These are phyloP conservation scores for Leccinum rimulosum DNA, from an alignment of 768 basidiomycete species.

Conservation along the genomic window DNA sequence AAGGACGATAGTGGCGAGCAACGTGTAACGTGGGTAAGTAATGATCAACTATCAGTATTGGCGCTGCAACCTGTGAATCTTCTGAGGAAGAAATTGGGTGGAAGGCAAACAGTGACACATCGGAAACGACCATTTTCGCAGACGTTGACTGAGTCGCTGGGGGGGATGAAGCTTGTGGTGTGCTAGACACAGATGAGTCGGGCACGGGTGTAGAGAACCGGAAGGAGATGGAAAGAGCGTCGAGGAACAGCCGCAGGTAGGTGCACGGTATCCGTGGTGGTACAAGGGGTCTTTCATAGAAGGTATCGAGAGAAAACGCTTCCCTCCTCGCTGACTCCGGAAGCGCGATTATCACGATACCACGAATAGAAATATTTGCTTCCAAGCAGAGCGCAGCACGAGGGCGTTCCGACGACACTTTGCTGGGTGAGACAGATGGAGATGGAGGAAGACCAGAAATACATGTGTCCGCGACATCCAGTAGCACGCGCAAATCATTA, in stretches of 20 bases:
- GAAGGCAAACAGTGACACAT: slow-evolving; percentile 60
- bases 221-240: slow-evolving; percentile 29
- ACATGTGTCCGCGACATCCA: slow-evolving; percentile 40
- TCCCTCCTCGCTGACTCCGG: slow-evolving; percentile 24
- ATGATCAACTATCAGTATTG: slow-evolving; percentile 75
- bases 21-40: slow-evolving; percentile 59
- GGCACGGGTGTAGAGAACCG: slow-evolving; percentile 7
- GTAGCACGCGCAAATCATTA: slow-evolving; percentile 51
- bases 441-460: slow-evolving; percentile 22
- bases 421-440: slow-evolving; percentile 12
- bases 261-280: slow-evolving; percentile 49
- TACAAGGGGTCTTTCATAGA: slow-evolving; percentile 58
- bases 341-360: slow-evolving; percentile 49
- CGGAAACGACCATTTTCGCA: slow-evolving; percentile 32
- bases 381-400: slow-evolving; percentile 34
- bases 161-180: slow-evolving; percentile 2
- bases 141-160: slow-evolving; percentile 5
- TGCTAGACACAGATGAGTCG: slow-evolving; percentile 1
- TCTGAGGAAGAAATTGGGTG: slow-evolving; percentile 21
- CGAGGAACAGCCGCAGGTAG: slow-evolving; percentile 55
- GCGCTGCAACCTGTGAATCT: slow-evolving; percentile 43
- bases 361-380: slow-evolving; percentile 36
- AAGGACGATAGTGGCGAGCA: slow-evolving; percentile 42
- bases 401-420: slow-evolving; percentile 13
- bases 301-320: slow-evolving; percentile 31